These are phyloP conservation scores for Pseudopyrenochaeta lycopersici DNA, from an alignment of 2,329 filamentous ascomycete genomes.

Conservation along the genomic window DNA sequence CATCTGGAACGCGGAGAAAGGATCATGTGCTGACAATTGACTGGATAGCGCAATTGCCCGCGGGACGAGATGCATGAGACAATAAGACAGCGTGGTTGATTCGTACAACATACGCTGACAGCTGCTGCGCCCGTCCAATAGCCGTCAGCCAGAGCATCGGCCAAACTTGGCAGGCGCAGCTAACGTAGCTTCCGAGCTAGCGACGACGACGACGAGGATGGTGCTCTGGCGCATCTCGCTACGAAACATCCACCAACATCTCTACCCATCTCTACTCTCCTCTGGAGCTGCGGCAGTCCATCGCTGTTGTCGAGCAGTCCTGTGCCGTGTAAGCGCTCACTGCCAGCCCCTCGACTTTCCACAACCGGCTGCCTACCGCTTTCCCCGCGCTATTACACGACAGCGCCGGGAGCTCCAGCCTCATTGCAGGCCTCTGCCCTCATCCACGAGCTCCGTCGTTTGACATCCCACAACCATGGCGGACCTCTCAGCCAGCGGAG, in stretches of 20 bases:
- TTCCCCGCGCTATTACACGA: constrained; percentile 41
- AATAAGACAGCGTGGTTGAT: constrained; percentile 18
- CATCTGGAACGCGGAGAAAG: constrained; percentile 14
- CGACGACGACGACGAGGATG: constrained; percentile 22
- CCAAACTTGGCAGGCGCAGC: constrained; percentile 6
- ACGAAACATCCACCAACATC: constrained; percentile 16
- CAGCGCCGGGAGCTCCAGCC: constrained; percentile 42
- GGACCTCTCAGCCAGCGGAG: constrained; percentile 43
- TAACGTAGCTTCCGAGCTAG: constrained; percentile 21
- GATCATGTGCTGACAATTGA: constrained; percentile 22
- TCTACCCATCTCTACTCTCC: constrained; percentile 5
- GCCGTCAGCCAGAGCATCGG: constrained; percentile 16
- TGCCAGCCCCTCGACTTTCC: constrained; percentile 36
- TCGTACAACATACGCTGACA: constrained; percentile 24
- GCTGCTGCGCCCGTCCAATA: constrained; percentile 30
- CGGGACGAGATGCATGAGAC: constrained; percentile 16
- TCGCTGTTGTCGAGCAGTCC: constrained; percentile 5
- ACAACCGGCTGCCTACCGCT: constrained; percentile 26
- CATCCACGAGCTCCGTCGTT: constrained; percentile 26
- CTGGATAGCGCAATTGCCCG: constrained; percentile 6
- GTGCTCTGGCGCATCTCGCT: constrained; percentile 23
- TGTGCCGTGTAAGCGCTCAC: constrained; percentile 9
- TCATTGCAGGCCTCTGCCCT: constrained; percentile 36
- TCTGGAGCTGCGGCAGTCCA: constrained; percentile 15
- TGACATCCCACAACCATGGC: constrained; percentile 43